Evolutionary conservation across 2,329 filamentous ascomycete genomes (phyloP).

Genomic region (Lachnellula occidentalis): DNA sequence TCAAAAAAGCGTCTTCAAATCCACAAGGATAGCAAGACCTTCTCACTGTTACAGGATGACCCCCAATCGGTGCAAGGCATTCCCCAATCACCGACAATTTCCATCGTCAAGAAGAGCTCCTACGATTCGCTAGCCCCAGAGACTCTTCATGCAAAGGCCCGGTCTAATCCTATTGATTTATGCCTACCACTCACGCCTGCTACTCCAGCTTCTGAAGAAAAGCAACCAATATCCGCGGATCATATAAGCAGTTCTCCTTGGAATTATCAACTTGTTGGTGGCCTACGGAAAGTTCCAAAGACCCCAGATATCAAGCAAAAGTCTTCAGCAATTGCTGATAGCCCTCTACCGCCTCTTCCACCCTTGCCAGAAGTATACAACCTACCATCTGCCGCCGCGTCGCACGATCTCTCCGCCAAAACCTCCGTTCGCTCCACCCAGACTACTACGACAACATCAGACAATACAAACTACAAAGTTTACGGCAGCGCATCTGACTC

Average conservation of each 20-base stretch:
- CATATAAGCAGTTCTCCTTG: slow-evolving; percentile 29
- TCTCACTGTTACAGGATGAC: slow-evolving; percentile 27
- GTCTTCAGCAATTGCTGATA: slow-evolving; percentile 13
- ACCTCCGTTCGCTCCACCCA: slow-evolving; percentile 29
- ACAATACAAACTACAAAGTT: slow-evolving; percentile 32
- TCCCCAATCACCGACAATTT: slow-evolving; percentile 16
- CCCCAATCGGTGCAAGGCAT: slow-evolving; percentile 16
- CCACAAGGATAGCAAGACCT: slow-evolving; percentile 30
- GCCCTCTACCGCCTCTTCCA: slow-evolving; percentile 21
- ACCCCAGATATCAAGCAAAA: slow-evolving; percentile 31
- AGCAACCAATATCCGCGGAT: slow-evolving; percentile 26
- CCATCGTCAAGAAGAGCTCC: slow-evolving; percentile 20
- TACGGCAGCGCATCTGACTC: slow-evolving; percentile 21
- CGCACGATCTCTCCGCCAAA: slow-evolving; percentile 29
- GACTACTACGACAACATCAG: slow-evolving; percentile 28
- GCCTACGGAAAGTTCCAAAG: slow-evolving; percentile 32
- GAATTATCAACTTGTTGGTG: slow-evolving; percentile 31
- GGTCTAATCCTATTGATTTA: slow-evolving; percentile 26
- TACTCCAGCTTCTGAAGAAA: slow-evolving; percentile 22
- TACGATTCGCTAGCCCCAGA: slow-evolving; percentile 23
- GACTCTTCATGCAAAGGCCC: slow-evolving; percentile 16
- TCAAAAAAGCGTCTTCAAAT: slow-evolving; percentile 24
- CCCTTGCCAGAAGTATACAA: slow-evolving; percentile 18
- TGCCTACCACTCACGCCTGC: slow-evolving; percentile 21
- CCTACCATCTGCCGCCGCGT: slow-evolving; percentile 14